Conservation (phyloP, 1,284 basidiomycete genomes). For the Caloboletus firmus region DNA sequence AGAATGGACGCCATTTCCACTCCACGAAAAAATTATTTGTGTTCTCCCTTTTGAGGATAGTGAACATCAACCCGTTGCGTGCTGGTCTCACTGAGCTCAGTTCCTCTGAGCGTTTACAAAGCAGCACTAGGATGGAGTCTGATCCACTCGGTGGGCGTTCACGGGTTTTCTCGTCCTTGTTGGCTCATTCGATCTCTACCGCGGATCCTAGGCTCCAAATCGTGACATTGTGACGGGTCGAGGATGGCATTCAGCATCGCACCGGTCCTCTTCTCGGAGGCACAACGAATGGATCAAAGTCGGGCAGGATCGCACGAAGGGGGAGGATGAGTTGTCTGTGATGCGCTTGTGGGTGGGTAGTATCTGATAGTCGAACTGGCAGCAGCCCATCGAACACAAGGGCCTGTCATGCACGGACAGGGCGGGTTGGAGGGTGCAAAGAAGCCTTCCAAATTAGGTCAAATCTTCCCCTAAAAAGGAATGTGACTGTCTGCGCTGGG, state of each 20-base stretch:
- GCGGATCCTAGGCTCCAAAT: constrained; percentile 26
- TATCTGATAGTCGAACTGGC: constrained; percentile 29
- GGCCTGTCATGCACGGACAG: constrained; percentile 28
- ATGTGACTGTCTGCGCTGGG: constrained; percentile 32
- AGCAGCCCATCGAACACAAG: constrained; percentile 18
- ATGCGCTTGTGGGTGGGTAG: constrained; percentile 5
- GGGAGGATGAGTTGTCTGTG: constrained; percentile 1
- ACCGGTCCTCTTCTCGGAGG: not conserved
- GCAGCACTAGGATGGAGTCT: not conserved
- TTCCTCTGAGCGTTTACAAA: not conserved
- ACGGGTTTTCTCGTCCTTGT: not conserved
- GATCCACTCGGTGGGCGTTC: constrained; percentile 1
- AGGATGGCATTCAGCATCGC: constrained; percentile 22
- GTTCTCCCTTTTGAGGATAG: constrained; percentile 2
- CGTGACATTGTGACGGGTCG: constrained; percentile 27
- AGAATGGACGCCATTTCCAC: not conserved
- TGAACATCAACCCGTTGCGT: not conserved
- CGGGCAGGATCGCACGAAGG: not conserved
- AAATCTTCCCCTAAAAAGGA: constrained; percentile 36
- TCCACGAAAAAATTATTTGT: constrained; percentile 3
- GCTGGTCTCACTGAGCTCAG: not conserved
- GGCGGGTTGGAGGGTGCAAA: constrained; percentile 26
- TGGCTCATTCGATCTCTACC: constrained; percentile 13
- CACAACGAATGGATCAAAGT: not conserved
- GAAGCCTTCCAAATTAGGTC: constrained; percentile 33